Base-by-base conservation (phyloP, 2,329 filamentous ascomycete species). In the Davidsoniella neocaledoniae region DNA sequence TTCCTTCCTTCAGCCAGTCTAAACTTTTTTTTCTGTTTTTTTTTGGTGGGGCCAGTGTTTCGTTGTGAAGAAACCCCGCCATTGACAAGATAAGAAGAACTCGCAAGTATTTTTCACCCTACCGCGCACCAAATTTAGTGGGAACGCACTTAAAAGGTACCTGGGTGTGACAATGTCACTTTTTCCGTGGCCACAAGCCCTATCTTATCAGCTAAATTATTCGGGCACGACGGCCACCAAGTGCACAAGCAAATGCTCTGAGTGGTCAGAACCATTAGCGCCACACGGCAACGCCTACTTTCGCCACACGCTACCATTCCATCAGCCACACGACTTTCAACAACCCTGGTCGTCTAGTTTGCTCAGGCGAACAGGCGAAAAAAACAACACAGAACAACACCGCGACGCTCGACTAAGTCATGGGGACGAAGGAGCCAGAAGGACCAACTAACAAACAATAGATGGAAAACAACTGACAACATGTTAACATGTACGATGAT, bases 191-290 rank as follows among this genome's bases (percentile, higher is more conserved):
- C 51, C 47, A 53, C 51, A 53, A 53, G 51, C 51, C 51, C 51
- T 53, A 53, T 53, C 51, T 53, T 53, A 53, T 53, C 51, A 42
- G 37, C 45, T 43, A 49, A 52, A 49, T 49, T 50, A 49, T 49
- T 46, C 39, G 51, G 51, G 43, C 48, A 46, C 39, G 39, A 46
- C 29, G 43, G 43, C 47, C 47, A 49, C 50, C 29, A 52, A 48
- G 40, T 48, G 33, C 19, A 40, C 50, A 26, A 52, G 21, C 43
- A 42, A 39, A 42, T 17, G 51, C 33, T 50, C 40, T 48, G 23
- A 53, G 42, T 53, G 51, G 51, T 37, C 49, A 40, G 43, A 43
- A 46, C 41, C 38, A 12, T 39, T 39, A 41, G 39, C 51, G 51
- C 51, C 51, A 53, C 51, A 50, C 51, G 43, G 51, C 17, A 41